Evolutionary conservation across 352 stramenopile genomes (phyloP), one percentile per base, ranked within the genome.

Genomic region (Hyphochytrium catenoides): DNA sequence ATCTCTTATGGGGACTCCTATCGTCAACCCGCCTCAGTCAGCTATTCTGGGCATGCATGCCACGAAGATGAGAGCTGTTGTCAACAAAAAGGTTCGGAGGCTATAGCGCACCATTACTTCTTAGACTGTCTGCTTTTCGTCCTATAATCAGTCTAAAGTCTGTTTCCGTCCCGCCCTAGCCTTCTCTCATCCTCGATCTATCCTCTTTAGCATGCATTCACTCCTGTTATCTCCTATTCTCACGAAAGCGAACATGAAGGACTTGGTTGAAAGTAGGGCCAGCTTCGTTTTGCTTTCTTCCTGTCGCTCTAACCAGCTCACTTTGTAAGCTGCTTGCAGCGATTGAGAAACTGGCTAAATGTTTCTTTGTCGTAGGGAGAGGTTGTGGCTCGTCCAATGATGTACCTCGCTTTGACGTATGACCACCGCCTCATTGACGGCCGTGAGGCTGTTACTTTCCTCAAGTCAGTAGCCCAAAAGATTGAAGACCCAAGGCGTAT

Each of bases 371-470:
- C 19, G 17, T 64, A 85, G 55, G 89, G 88, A 26, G 60, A 97
- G 52, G 75, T 98, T 33, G 82, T 95, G 19, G 83, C 85, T 6
- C 57, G 90, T 28, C 91, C 91, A 20, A 98, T 98, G 87, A 98
- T 98, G 90, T 98, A 98, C 62, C 59, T 98, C 30, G 91, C 91
- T 27, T 69, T 98, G 34, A 98, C 88, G 36, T 98, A 98, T 59
- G 91, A 98, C 69, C 91, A 98, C 70, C 75, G 91, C 38, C 61
- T 98, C 31, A 91, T 98, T 41, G 90, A 98, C 53, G 90, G 91
- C 22, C 82, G 88, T 44, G 91, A 98, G 63, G 86, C 84, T 36
- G 90, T 97, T 22, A 97, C 86, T 31, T 97, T 94, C 59, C 71
- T 98, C 43, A 95, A 96, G 62, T 79, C 65, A 40, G 89, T 98